Evolutionary conservation across 2,329 filamentous ascomycete genomes (phyloP), one percentile per base, ranked within the genome.

Genomic region (Calcarisporium arbuscula): DNA sequence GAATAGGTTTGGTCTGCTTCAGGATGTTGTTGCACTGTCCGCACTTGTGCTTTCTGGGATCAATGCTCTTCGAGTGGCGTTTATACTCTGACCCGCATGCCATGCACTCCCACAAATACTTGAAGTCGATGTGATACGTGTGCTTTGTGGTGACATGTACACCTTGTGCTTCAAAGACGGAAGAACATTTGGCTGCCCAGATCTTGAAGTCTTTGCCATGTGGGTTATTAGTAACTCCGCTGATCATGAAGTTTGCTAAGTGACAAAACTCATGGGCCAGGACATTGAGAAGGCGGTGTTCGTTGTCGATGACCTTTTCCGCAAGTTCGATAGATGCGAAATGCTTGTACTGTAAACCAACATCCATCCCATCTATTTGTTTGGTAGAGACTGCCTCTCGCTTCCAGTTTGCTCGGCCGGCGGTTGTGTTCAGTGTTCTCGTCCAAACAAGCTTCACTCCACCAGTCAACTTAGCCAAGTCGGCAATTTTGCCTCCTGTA

Each of bases 251-350:
- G 50, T 88, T 94, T 28, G 86, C 82, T 2, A 96, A 65, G 53
- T 98, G 92, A 57, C 92, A 96, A 64, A 92, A 96, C 51, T 98
- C 92, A 56, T 98, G 92, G 0, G 90, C 87, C n/a, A 96, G 64
- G 0, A 92, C 88, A 57, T 95, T 95, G 43, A 92, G 71, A 2
- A 96, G 72, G 4, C 86, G 77, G 38, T 82, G 61, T 46, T 85
- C 77, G 50, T 82, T 74, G 53, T 87, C 79, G 42, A 96, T 88
- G 30, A 95, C 81, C 56, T 94, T 94, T 35, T 85, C 79, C 0
- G 89, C 86, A 3, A 96, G 75, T 54, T 96, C 89, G 51, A 96
- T 95, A 12, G 70, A 77, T 8, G 86, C 87, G 55, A 90, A 78
- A 46, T 74, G 70, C 14, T 62, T 61, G 46, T 69, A 54, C 10